Evolutionary conservation across 768 basidiomycete genomes (phyloP), one percentile per base, ranked within the genome.

Genomic region (Sporobolomyces phaffii): DNA sequence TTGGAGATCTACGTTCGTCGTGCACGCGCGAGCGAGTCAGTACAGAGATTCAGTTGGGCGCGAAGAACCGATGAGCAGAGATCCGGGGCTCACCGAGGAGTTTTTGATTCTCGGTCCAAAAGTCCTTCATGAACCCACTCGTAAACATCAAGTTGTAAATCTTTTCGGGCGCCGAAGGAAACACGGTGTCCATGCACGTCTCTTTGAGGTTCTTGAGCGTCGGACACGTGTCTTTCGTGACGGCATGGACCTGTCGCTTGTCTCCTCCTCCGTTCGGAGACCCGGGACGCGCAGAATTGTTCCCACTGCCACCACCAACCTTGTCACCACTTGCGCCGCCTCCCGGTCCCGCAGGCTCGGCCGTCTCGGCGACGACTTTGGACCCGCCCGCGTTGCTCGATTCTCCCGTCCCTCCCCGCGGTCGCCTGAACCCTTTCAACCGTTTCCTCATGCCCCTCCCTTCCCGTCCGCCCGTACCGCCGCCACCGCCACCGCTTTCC

Each of bases 131-230:
- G 65, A 75, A 75, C 24, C 69, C 92, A 78, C 91, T 93, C 50
- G 91, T 86, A 76, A 98, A 98, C 81, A 98, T 90, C 74, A 99
- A 80, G 76, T 91, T 92, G 80, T 96, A 89, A 50, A 98, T 90
- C 80, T 89, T 87, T 75, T 98, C 93, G 3, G 96, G 96, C 1
- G 91, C 87, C 33, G 91, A 90, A 34, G 92, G 91, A 49, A 98
- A 80, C 4, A 87, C 81, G 5, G 82, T 81, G 69, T 94, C 89
- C 80, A 96, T 80, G 13, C 88, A 68, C 9, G 60, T 58, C 57
- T 68, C 70, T 57, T 68, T 68, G 31, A 72, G 57, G 36, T 63
- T 57, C 66, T 65, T 68, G 41, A 72, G 48, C 40, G 61, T 60
- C 43, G 63, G 60, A 61, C 60, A 63, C 31, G 66, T 65, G 28